Percentiles rank a stretch among this genome's conserved stretches.
These are phyloP conservation scores for Cutaneotrichosporon mucoides DNA, from an alignment of 1,284 basidiomycete species.

Conservation along the genomic window DNA sequence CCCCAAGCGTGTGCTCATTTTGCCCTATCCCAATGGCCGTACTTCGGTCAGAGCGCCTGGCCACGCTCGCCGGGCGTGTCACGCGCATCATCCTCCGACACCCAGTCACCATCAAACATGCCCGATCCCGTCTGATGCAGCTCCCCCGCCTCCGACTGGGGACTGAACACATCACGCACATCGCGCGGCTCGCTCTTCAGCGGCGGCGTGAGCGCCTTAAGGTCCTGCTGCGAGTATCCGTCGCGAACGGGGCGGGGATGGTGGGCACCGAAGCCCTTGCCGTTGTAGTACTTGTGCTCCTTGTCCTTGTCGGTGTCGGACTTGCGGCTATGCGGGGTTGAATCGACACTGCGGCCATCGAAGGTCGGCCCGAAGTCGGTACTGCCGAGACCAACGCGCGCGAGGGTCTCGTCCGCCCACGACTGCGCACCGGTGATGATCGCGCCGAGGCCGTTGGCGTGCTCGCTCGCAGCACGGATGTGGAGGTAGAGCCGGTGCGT, in stretches of 20 bases:
- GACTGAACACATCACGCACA: not conserved
- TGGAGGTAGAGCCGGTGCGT: constrained; percentile 40
- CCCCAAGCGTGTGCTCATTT: too few species aligned
- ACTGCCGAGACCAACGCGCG: constrained; percentile 17
- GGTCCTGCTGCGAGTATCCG: not conserved
- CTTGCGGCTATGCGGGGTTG: too few species aligned
- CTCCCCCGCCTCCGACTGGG: not conserved
- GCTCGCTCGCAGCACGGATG: constrained; percentile 11
- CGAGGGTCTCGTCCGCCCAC: constrained; percentile 32
- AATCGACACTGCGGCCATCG: not conserved
- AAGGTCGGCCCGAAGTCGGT: not conserved
- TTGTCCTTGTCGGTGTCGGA: not conserved
- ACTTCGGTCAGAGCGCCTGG: too few species aligned
- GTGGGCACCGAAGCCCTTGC: not conserved
- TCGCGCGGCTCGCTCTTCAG: not conserved
- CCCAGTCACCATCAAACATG: not conserved
- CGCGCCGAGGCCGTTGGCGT: not conserved
- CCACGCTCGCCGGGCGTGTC: too few species aligned
- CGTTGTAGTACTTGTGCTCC: not conserved
- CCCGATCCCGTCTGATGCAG: too few species aligned
- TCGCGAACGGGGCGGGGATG: not conserved
- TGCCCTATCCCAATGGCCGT: too few species aligned
- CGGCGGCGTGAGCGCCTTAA: not conserved
- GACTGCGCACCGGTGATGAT: not conserved
- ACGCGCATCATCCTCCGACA: not conserved